Conservation (phyloP, 2,329 filamentous ascomycete species). For the Verticillium longisporum region DNA sequence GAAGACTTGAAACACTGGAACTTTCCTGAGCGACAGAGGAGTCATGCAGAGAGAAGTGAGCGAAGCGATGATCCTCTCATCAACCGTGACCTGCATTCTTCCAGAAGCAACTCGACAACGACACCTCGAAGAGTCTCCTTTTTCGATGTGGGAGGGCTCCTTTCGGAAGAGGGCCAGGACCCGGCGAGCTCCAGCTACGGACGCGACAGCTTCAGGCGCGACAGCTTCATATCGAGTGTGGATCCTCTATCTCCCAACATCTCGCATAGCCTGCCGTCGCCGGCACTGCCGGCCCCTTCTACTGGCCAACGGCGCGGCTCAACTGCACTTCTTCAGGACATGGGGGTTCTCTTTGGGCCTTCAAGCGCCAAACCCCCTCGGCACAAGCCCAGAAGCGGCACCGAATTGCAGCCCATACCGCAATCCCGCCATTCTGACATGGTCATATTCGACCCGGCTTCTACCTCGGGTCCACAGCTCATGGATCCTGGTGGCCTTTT, state of each 20-base stretch:
- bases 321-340: slow-evolving; percentile 50
- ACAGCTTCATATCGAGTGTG: slow-evolving; percentile 34
- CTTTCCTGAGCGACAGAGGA: slow-evolving; percentile 33
- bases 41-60: slow-evolving; percentile 24
- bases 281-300: slow-evolving; percentile 35
- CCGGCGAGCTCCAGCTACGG: slow-evolving; percentile 23
- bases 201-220: slow-evolving; percentile 31
- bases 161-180: slow-evolving; percentile 36
- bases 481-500: slow-evolving; percentile 34
- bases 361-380: slow-evolving; percentile 23
- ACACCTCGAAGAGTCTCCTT: slow-evolving; percentile 63
- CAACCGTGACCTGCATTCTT: slow-evolving; percentile 25
- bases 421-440: slow-evolving; percentile 29
- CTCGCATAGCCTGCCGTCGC: slow-evolving; percentile 24
- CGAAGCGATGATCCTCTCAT: slow-evolving; percentile 40
- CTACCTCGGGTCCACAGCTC: slow-evolving; percentile 24
- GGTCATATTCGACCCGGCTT: slow-evolving; percentile 18
- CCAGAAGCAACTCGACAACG: slow-evolving; percentile 30
- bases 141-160: slow-evolving; percentile 75
- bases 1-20: slow-evolving; percentile 39
- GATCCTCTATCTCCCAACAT: slow-evolving; percentile 29
- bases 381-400: slow-evolving; percentile 25
- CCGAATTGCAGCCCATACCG: slow-evolving; percentile 39
- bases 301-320: slow-evolving; percentile 47
- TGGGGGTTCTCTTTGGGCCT: slow-evolving; percentile 46